Evolutionary conservation across 2,329 filamentous ascomycete species (phyloP), one percentile per base, ranked within the genome.

Genomic region (Rhinocladiella mackenziei): DNA sequence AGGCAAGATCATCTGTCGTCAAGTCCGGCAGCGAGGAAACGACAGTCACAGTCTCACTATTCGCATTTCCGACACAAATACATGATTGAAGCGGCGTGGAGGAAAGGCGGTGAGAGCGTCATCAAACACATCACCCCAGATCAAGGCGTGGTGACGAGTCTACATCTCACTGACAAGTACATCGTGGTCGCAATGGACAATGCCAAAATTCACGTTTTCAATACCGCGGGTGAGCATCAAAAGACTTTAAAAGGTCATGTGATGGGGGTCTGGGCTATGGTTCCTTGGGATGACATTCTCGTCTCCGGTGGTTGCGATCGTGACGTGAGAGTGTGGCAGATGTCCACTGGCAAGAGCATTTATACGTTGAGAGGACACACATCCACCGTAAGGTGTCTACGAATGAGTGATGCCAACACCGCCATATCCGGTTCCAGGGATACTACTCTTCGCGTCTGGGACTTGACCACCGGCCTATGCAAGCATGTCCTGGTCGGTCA

Each of bases 211-310:
- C 92, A 98, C 65, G 89, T 98, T 18, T 98, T 97, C 62, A 87
- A 97, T 63, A 89, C 88, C 1, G 81, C 92, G 55, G 92, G 92
- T 23, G 83, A 89, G 56, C 81, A 88, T 53, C 82, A 94, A 58
- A 87, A 89, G 63, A 95, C 88, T 2, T 71, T 98, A 19, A 84
- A 92, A 61, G 92, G 92, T 8, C 92, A 98, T 69, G 86, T 97
- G 32, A 98, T 98, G 92, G 92, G 92, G 29, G 92, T 98, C 14
- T 98, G 92, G 92, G 92, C 92, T 36, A 97, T 98, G 91, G 89
- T 98, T 17, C 92, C 92, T 5, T 96, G 89, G 86, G 91, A 87
- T 48, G 91, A 98, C 63, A 84, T 87, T 40, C 75, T 98, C 50
- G 92, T 98, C 48, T 96, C 89, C 58, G 92, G 92, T 58, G 92